phyloP scores from a whole-genome alignment of 2,329 filamentous ascomycete genomes.

The Aspergillus sp. region DNA sequence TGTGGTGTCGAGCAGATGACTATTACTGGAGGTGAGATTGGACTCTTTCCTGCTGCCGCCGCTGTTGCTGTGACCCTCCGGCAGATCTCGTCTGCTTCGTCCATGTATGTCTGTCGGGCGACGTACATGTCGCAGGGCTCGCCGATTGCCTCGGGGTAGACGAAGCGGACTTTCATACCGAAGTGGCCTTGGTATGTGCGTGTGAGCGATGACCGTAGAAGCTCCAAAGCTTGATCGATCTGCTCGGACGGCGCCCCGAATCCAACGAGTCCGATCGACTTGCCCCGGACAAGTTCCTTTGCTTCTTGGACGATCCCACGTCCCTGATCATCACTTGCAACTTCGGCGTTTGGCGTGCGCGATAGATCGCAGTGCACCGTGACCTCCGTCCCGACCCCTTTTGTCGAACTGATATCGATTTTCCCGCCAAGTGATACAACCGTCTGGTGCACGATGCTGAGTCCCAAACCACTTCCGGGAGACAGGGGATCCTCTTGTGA shows the following conservation, averaged over 20 bases:
- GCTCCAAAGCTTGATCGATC: background rate
- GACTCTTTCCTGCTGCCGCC: too few species aligned
- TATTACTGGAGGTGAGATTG: background rate
- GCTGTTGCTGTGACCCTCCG: background rate
- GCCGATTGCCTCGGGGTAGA: background rate
- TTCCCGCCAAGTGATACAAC: conserved; percentile 9
- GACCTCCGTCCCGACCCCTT: conserved; percentile 9
- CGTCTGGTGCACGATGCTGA: conserved; percentile 16
- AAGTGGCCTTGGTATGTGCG: conserved; percentile 10
- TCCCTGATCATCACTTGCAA: background rate
- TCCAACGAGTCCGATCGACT: conserved; percentile 10
- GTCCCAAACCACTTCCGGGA: conserved; percentile 12
- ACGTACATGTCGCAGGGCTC: conserved; percentile 12
- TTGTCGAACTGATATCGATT: conserved; percentile 9
- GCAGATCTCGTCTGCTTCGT: background rate
- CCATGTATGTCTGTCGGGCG: background rate
- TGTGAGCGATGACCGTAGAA: conserved; percentile 1
- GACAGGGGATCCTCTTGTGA: conserved; percentile 16
- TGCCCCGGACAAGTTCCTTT: background rate
- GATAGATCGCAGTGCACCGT: background rate
- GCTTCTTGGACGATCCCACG: background rate
- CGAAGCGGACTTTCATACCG: conserved; percentile 5
- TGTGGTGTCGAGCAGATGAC: conserved; percentile 12
- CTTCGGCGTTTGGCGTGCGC: conserved; percentile 4
- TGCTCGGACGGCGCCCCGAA: background rate